These are phyloP conservation scores for Albatrellus ellisii DNA, from an alignment of 768 basidiomycete genomes.

Conservation along the genomic window DNA sequence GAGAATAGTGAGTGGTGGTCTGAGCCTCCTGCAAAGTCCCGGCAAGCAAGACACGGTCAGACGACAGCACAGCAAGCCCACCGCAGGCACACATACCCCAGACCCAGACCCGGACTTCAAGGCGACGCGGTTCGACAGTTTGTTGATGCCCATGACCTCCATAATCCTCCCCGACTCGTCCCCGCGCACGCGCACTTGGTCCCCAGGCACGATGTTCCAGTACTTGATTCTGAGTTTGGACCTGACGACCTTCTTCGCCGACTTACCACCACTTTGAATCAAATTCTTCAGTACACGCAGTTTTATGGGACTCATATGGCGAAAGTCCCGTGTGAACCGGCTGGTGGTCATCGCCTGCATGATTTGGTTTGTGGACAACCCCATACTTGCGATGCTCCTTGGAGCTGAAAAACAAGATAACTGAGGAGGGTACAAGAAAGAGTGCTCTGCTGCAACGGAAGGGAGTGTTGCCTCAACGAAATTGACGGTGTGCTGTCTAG, in stretches of 20 bases:
- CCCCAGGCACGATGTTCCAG: constrained; percentile 84
- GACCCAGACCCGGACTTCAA: constrained; percentile 35
- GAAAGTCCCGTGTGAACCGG: constrained; percentile 53
- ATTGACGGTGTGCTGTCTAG: too few species aligned
- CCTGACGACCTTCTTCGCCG: constrained; percentile 47
- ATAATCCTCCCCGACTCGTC: constrained; percentile 45
- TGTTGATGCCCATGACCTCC: constrained; percentile 65
- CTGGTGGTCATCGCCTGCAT: constrained; percentile 8
- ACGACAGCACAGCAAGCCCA: too few species aligned
- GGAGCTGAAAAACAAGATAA: too few species aligned
- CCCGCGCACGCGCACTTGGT: constrained; percentile 58
- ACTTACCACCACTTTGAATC: constrained; percentile 27
- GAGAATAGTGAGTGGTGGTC: constrained; percentile 43
- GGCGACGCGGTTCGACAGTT: constrained; percentile 54
- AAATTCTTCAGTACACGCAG: too few species aligned
- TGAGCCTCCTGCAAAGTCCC: constrained; percentile 6
- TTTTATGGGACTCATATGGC: constrained; percentile 50
- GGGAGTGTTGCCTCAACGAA: too few species aligned
- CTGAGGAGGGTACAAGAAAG: too few species aligned
- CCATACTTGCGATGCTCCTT: too few species aligned
- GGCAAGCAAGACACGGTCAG: too few species aligned
- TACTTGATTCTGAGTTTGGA: constrained; percentile 63
- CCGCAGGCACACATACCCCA: constrained; percentile 23
- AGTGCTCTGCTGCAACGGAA: too few species aligned
- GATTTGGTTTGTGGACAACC: constrained; percentile 10